Evolutionary conservation across 2,329 filamentous ascomycete genomes (phyloP).

Genomic region (Diplodia scrobiculata): DNA sequence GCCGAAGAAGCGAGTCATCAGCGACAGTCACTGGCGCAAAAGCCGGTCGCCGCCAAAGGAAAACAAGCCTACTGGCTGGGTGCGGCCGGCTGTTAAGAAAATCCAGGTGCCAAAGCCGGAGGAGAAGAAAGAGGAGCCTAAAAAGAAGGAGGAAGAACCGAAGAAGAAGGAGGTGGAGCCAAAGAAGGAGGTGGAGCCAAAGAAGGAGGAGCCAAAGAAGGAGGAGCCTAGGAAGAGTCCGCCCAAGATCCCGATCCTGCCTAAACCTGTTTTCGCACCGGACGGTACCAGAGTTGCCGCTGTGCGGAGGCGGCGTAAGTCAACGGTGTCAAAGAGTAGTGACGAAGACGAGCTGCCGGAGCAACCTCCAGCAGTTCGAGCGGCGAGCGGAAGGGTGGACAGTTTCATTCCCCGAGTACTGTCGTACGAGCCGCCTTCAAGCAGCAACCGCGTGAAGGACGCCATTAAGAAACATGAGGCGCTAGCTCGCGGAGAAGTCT

Average conservation of each 20-base stretch:
- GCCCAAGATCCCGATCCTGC: slow-evolving; percentile 18
- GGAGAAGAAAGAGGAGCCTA: slow-evolving; percentile 21
- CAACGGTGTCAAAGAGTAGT: slow-evolving; percentile 14
- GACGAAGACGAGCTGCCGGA: slow-evolving; percentile 15
- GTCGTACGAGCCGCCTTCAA: slow-evolving; percentile 20
- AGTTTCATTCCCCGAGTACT: background rate
- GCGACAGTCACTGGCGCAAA: slow-evolving; percentile 82
- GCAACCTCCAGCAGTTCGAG: background rate
- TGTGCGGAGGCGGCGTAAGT: slow-evolving; percentile 26
- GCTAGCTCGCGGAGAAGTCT: slow-evolving; percentile 8
- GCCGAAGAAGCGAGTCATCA: slow-evolving; percentile 89
- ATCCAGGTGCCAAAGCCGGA: slow-evolving; percentile 29
- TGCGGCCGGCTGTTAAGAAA: slow-evolving; percentile 40
- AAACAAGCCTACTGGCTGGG: slow-evolving; percentile 43
- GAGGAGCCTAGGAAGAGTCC: slow-evolving; percentile 26
- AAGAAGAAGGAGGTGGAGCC: slow-evolving; percentile 24
- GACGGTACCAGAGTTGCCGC: slow-evolving; percentile 24
- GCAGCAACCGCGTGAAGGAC: slow-evolving; percentile 9
- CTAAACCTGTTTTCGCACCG: slow-evolving; percentile 22
- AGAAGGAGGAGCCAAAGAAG: slow-evolving; percentile 25
- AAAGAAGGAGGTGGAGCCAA: slow-evolving; percentile 24
- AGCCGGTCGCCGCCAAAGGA: slow-evolving; percentile 50
- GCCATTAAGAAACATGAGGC: slow-evolving; percentile 18
- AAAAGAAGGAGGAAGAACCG: slow-evolving; percentile 22
- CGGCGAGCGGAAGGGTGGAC: background rate